Evolutionary conservation across 768 basidiomycete genomes (phyloP).

Genomic region (Baorangia bicolor): DNA sequence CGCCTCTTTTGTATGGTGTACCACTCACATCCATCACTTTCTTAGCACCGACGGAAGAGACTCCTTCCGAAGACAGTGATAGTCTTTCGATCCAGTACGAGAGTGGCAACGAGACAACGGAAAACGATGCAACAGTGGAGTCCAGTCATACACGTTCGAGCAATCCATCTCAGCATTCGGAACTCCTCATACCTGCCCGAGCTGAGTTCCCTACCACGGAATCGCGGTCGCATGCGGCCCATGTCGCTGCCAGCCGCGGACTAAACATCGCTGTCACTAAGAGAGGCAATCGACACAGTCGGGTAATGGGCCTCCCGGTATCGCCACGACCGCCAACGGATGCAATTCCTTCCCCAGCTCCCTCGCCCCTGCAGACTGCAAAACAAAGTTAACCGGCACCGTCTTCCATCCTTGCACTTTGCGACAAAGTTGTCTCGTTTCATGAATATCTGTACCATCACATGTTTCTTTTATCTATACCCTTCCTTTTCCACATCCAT

Average conservation of each 20-base stretch:
- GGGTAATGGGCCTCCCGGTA: constrained; percentile 60
- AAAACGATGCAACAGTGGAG: constrained; percentile 51
- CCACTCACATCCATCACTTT: constrained; percentile 7
- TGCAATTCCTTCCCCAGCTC: constrained; percentile 8
- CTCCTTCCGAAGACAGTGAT: constrained; percentile 67
- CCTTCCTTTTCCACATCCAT: constrained; percentile 14
- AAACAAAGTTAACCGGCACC: constrained; percentile 20
- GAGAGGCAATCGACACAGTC: constrained; percentile 62
- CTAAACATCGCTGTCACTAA: constrained; percentile 62
- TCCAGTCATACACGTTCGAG: constrained; percentile 43
- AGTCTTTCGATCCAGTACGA: constrained; percentile 67
- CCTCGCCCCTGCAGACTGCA: constrained; percentile 25
- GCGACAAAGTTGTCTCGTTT: not conserved
- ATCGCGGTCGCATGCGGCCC: constrained; percentile 51
- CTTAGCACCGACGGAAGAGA: constrained; percentile 54
- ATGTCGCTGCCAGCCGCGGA: constrained; percentile 66
- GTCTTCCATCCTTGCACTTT: not conserved
- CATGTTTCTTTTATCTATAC: constrained; percentile 29
- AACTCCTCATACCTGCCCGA: constrained; percentile 17
- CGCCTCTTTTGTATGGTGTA: not conserved
- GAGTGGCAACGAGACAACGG: constrained; percentile 72
- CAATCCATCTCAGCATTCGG: constrained; percentile 29
- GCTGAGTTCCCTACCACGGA: constrained; percentile 33
- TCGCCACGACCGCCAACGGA: constrained; percentile 35
- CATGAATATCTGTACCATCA: constrained; percentile 13